Evolutionary conservation across 1,284 basidiomycete genomes (phyloP).

Genomic region (Cutaneotrichosporon cavernicola): DNA sequence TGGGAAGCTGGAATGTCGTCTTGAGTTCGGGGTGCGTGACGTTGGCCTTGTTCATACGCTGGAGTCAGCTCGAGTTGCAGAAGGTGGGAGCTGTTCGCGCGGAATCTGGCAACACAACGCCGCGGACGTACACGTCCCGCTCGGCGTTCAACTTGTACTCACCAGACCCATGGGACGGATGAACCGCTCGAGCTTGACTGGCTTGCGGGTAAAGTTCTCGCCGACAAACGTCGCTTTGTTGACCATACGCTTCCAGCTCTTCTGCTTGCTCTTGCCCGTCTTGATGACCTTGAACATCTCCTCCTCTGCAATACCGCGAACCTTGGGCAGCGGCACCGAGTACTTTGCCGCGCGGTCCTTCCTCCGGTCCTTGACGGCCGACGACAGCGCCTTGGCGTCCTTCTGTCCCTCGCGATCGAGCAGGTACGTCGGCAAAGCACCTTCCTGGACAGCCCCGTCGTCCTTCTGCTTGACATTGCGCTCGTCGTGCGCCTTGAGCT

Average conservation of each 20-base stretch:
- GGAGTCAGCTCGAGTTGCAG: slow-evolving; percentile 6
- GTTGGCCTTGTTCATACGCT: slow-evolving; percentile 94
- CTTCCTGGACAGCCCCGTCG: slow-evolving; percentile 74
- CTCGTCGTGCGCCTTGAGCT: slow-evolving; percentile 97
- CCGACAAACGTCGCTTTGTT: slow-evolving; percentile 99
- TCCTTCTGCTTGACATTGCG: slow-evolving; percentile 95
- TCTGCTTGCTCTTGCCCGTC: slow-evolving; percentile 94
- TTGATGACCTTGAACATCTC: slow-evolving; percentile 99
- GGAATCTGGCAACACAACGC: not conserved
- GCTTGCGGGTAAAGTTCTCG: slow-evolving; percentile 96
- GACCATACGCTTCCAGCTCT: slow-evolving; percentile 99
- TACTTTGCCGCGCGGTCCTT: slow-evolving; percentile 99
- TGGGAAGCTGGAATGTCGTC: slow-evolving; percentile 98
- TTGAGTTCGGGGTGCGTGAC: slow-evolving; percentile 98
- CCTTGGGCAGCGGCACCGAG: slow-evolving; percentile 93
- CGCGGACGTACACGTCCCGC: not conserved
- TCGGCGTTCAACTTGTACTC: slow-evolving; percentile 6
- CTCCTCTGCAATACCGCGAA: slow-evolving; percentile 96
- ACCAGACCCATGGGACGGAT: slow-evolving; percentile 90
- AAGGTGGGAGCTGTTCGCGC: not conserved
- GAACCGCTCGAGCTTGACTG: slow-evolving; percentile 98
- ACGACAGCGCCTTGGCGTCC: slow-evolving; percentile 95
- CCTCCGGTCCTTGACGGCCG: slow-evolving; percentile 96
- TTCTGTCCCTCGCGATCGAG: slow-evolving; percentile 96
- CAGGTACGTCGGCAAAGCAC: slow-evolving; percentile 88